Conservation (phyloP, 108 stramenopile species). For the Nannochloropsis gaditana region DNA sequence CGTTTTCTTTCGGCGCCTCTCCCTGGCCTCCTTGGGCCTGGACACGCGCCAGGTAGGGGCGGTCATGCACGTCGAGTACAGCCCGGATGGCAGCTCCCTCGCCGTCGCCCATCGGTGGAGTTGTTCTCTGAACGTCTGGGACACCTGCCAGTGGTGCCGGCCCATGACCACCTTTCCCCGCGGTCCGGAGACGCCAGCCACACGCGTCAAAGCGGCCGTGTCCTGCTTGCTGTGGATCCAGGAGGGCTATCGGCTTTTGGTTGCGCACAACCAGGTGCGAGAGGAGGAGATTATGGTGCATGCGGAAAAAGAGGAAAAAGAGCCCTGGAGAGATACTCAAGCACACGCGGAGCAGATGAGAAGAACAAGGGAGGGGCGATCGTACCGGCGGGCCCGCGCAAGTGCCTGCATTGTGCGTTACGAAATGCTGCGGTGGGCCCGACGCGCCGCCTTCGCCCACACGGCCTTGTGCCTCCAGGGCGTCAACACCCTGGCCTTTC, state of each 20-base stretch:
- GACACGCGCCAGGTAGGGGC: neutral
- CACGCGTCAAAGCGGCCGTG: neutral
- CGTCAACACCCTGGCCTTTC: neutral
- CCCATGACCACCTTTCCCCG: neutral
- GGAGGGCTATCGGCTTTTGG: neutral
- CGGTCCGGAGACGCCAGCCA: neutral
- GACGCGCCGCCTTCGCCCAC: neutral
- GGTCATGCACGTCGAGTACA: neutral
- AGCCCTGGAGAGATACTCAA: neutral
- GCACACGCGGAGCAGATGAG: neutral
- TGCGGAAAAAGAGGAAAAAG: neutral
- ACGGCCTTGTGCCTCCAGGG: neutral
- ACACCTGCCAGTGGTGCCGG: neutral
- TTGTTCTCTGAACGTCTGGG: neutral
- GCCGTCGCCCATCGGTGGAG: neutral
- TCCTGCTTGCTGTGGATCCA: neutral
- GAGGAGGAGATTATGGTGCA: neutral
- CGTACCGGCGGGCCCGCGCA: neutral
- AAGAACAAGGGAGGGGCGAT: neutral
- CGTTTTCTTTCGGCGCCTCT: neutral
- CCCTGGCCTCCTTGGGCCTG: neutral
- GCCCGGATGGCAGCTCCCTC: neutral
- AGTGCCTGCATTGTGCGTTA: constrained; percentile 8
- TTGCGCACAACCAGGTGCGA: constrained; percentile 9
- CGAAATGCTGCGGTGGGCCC: neutral